phyloP scores from a whole-genome alignment of 768 basidiomycete genomes.

The Rhodotorula kratochvilovae region DNA sequence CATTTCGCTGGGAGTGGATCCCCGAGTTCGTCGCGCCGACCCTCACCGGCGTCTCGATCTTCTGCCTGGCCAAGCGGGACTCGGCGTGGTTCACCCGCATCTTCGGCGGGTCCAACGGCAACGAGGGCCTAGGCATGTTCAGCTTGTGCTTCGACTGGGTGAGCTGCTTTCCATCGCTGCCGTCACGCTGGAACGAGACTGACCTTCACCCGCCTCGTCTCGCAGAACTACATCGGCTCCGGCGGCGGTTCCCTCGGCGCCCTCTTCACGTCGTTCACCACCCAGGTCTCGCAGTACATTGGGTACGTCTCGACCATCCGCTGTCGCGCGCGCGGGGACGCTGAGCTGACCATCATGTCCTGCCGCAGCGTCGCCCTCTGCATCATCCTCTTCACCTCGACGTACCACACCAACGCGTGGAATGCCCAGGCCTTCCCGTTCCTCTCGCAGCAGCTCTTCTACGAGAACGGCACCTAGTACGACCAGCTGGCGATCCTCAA shows the following conservation, averaged over 20 bases:
- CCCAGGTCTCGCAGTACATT: conserved; percentile 43
- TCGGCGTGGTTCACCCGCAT: conserved; percentile 47
- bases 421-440: conserved; percentile 46
- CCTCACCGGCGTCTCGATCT: conserved; percentile 44
- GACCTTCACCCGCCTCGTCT: background rate
- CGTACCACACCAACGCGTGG: conserved; percentile 42
- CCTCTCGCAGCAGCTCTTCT: conserved; percentile 45
- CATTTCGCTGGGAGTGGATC: conserved; percentile 39
- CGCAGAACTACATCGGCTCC: conserved; percentile 24
- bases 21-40: conserved; percentile 41
- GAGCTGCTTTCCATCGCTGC: background rate
- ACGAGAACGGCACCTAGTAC: conserved; percentile 41
- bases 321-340: background rate
- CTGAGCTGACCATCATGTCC: background rate
- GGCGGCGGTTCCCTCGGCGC: conserved; percentile 39
- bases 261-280: conserved; percentile 46
- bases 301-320: conserved; percentile 13
- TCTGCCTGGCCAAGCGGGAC: conserved; percentile 47
- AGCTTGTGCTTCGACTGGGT: conserved; percentile 42
- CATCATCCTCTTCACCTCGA: conserved; percentile 42
- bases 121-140: conserved; percentile 46
- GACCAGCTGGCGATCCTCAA: conserved; percentile 43
- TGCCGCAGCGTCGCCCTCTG: conserved; percentile 10
- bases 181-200: too few relatives aligned
- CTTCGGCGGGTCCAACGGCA: conserved; percentile 18